Percentiles rank a stretch among this genome's conserved stretches.
Conservation (phyloP, 1,139 yeast species). For the Diutina pseudorugosa region DNA sequence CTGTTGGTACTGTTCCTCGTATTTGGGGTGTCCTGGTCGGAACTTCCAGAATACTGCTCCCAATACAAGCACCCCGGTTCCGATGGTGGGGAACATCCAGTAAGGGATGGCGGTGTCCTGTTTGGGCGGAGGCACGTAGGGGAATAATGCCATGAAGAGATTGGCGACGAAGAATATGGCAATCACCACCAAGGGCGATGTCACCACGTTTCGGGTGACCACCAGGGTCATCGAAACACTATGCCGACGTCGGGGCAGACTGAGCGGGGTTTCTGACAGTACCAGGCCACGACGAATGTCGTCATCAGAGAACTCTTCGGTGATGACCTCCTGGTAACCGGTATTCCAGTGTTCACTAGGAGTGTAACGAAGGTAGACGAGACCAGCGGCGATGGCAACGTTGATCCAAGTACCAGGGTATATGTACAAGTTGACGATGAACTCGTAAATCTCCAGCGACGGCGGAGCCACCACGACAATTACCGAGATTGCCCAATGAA, state of each 20-base stretch:
- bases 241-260: neutral
- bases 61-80: slow-evolving; percentile 30
- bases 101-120: slow-evolving; percentile 27
- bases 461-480: slow-evolving; percentile 34
- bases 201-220: slow-evolving; percentile 8
- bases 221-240: slow-evolving; percentile 10
- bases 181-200: slow-evolving; percentile 21
- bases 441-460: slow-evolving; percentile 33
- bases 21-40: neutral
- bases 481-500: slow-evolving; percentile 39
- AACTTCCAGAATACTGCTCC: slow-evolving; percentile 25
- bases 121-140: slow-evolving; percentile 42
- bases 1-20: neutral
- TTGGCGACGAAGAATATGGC: slow-evolving; percentile 34
- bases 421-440: slow-evolving; percentile 35
- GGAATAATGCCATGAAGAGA: slow-evolving; percentile 41
- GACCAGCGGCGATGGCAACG: slow-evolving; percentile 27
- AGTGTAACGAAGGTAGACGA: slow-evolving; percentile 26
- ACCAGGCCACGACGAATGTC: slow-evolving; percentile 5
- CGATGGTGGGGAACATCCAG: slow-evolving; percentile 46
- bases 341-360: slow-evolving; percentile 17
- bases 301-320: neutral
- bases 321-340: slow-evolving; percentile 14
- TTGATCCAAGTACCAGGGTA: slow-evolving; percentile 45
- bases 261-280: slow-evolving; percentile 1